Evolutionary conservation across 768 basidiomycete species (phyloP), one percentile per base, ranked within the genome.

Genomic region (Lactarius psammicola): DNA sequence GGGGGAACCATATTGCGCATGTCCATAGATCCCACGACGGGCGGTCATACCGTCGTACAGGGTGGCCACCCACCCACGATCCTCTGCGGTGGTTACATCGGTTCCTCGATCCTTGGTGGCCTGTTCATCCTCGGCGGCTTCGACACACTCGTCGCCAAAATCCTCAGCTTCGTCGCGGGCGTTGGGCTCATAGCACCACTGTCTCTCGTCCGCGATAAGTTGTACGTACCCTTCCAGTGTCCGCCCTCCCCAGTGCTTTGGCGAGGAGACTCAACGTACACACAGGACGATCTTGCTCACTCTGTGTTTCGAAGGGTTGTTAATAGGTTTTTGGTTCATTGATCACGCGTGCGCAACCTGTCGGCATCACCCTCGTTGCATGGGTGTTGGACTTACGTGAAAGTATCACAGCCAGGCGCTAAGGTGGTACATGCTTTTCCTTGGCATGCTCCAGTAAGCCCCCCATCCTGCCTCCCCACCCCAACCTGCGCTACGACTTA

Each of bases 291-390:
- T 95, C 70, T 65, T 90, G 11, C 82, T 96, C 49, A 95, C 92
- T 28, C 71, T 92, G 28, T 74, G 87, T 11, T 95, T 93, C 71
- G 94, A 97, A 75, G 94, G 84, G 10, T 77, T 97, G 28, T 80
- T 98, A 56, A 84, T 98, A 63, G 95, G 92, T 0, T 92, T 98
- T 70, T 97, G 95, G 95, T 97, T 96, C 74, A 86, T 95, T 53
- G 93, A 89, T 73, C 95, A 98, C 75, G 94, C 82, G 93, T 89
- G 75, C 70, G 88, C 81, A 60, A 51, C 49, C 68, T 63, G 23
- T 57, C 67, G 15, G 18, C 63, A 42, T 61, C 53, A 53, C 26
- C 59, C 31, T 62, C 51, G 34, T 42, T 36, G 30, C 4, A 53
- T 72, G 18, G 31, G n/a, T 11, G 26, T 54, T 34, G 53, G 51